These are phyloP conservation scores for Xerocomellus intermedius DNA, from an alignment of 768 basidiomycete genomes.

Conservation along the genomic window DNA sequence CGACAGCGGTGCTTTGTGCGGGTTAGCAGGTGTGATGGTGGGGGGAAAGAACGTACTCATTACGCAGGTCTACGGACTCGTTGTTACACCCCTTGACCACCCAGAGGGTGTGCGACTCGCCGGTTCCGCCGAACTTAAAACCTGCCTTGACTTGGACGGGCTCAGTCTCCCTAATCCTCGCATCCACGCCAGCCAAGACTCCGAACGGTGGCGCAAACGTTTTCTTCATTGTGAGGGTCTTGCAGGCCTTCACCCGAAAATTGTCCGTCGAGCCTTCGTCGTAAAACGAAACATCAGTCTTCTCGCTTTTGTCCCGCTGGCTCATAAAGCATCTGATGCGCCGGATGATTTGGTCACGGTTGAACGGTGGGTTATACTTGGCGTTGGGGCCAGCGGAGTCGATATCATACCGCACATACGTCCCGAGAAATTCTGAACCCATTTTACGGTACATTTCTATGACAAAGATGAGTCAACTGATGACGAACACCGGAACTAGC, in stretches of 20 bases:
- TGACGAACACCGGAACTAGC: background rate
- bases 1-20: slow-evolving; percentile 8
- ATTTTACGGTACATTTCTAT: slow-evolving; percentile 13
- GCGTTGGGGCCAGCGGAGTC: background rate
- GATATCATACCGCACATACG: slow-evolving; percentile 5
- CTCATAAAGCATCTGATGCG: slow-evolving; percentile 10
- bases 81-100: background rate
- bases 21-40: background rate
- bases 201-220: slow-evolving; percentile 8
- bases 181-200: background rate
- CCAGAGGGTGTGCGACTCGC: slow-evolving; percentile 6
- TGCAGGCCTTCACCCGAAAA: slow-evolving; percentile 2
- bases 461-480: background rate
- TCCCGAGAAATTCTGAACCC: slow-evolving; percentile 13
- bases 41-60: slow-evolving; percentile 6
- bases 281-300: background rate
- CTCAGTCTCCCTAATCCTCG: background rate
- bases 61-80: background rate
- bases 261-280: background rate
- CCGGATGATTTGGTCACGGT: background rate
- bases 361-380: background rate
- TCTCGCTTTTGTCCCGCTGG: slow-evolving; percentile 9
- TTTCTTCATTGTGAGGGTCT: slow-evolving; percentile 4
- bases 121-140: background rate
- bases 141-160: slow-evolving; percentile 1